Percentiles rank a stretch among this genome's conserved stretches.
These are phyloP conservation scores for Candida tetrigidarum DNA, from an alignment of 1,139 yeast genomes.

Conservation along the genomic window DNA sequence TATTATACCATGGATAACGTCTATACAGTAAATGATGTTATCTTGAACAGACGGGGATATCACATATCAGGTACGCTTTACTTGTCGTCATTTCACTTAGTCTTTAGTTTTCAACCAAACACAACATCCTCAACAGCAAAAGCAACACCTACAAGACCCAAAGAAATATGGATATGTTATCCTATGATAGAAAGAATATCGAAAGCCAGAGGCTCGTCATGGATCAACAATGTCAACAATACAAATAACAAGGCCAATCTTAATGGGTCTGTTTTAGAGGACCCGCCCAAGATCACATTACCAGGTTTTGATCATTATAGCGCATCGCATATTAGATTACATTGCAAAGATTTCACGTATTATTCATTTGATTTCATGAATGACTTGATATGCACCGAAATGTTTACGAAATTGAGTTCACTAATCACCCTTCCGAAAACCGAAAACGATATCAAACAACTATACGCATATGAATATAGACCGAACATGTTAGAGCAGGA, in stretches of 20 bases:
- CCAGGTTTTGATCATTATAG: constrained; percentile 45
- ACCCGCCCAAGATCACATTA: constrained; percentile 13
- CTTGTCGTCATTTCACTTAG: constrained; percentile 84
- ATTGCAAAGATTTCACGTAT: constrained; percentile 88
- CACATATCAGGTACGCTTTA: constrained; percentile 71
- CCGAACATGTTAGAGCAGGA: constrained; percentile 68
- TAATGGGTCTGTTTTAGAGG: constrained; percentile 8
- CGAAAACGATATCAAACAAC: constrained; percentile 43
- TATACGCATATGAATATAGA: constrained; percentile 52
- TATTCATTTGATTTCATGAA: constrained; percentile 74
- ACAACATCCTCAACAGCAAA: constrained; percentile 15
- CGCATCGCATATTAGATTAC: constrained; percentile 63
- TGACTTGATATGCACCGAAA: constrained; percentile 67
- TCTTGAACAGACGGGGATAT: constrained; percentile 71
- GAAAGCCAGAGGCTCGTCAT: constrained; percentile 58
- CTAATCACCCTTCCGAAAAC: constrained; percentile 51
- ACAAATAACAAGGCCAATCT: constrained; percentile 5
- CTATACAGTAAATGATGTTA: constrained; percentile 64
- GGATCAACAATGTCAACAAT: constrained; percentile 24
- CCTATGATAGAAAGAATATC: constrained; percentile 78
- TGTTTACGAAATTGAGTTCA: constrained; percentile 69
- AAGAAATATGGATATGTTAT: constrained; percentile 92
- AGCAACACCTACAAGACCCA: constrained; percentile 24
- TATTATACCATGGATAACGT: constrained; percentile 23
- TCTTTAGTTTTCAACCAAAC: constrained; percentile 55